Evolutionary conservation across 208 protist species (phyloP).

Genomic region (Trichomonas gallinae): DNA sequence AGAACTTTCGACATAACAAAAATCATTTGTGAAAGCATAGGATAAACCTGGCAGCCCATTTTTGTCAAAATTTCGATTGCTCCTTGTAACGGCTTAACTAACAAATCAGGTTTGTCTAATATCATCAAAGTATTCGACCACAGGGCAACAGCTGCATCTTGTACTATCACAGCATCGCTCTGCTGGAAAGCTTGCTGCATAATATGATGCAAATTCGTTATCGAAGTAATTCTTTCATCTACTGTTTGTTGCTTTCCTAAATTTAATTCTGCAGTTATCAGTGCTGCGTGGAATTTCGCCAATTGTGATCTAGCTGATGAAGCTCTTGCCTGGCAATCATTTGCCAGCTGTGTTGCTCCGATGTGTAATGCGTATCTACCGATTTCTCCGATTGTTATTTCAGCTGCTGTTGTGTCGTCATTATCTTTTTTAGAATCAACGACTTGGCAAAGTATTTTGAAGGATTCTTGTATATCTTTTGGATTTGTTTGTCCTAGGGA

Average conservation of each 20-base stretch:
- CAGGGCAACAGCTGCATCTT: not conserved
- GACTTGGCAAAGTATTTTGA: not conserved
- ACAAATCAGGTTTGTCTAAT: not conserved
- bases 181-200: not conserved
- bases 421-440: not conserved
- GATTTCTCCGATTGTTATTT: conserved; percentile 16
- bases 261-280: not conserved
- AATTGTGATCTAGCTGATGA: not conserved
- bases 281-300: not conserved
- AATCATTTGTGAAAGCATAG: not conserved
- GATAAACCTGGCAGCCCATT: not conserved
- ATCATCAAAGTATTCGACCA: not conserved
- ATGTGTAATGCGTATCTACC: not conserved
- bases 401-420: not conserved
- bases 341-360: not conserved
- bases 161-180: not conserved
- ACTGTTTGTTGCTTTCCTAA: not conserved
- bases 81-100: not conserved
- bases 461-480: not conserved
- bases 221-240: not conserved
- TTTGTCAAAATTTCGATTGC: not conserved
- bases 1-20: not conserved
- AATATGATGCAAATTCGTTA: not conserved
- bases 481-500: not conserved
- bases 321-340: not conserved